Base-by-base conservation (phyloP, 148 eudicot genomes). In the Spergularia bocconei region DNA sequence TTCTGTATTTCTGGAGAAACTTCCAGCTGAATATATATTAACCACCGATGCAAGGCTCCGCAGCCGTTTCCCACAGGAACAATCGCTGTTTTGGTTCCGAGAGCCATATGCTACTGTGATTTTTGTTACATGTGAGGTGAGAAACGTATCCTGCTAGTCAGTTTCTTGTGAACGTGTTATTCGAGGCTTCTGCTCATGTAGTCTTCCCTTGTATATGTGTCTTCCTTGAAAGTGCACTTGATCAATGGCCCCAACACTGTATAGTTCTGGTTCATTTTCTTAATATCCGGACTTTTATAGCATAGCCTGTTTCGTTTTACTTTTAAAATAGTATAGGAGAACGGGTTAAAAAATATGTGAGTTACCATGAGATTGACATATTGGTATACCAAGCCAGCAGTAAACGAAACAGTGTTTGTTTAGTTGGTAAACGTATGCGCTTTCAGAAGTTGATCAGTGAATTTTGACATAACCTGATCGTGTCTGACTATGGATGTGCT, bases 31-130 rank as follows among this genome's bases (percentile, higher is more conserved):
- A 75, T 92, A 74, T 63, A 92, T 95, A 75, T 81, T 92, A 81
- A 95, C 96, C 57, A 92, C 97, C 33, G 97, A 92, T 85, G 81
- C 97, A 75, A 95, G 97, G 82, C 91, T 95, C 41, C 96, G 97
- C 25, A 90, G 93, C 84, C 88, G 97, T 79, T 92, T 84, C 70
- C 91, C 97, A 21, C 98, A 95, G 76, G 97, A 90, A 76, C 96
- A 88, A 71, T 82, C 83, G 20, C 78, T 95, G 44, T 95, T 92
- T 88, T 95, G 92, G 96, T 95, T 95, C 76, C 87, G 96, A 64
- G 97, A 95, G 78, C 98, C 97, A 68, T 95, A 95, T 86, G 98
- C 98, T 36, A 92, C 96, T 70, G 82, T 95, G 70, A 87, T 95
- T 82, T 90, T 95, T 79, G 96, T 95, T 73, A 90, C 97, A 51